Evolutionary conservation across 371 early-diverging fungal genomes (phyloP).

Genomic region (Rhizomucor pusillus): DNA sequence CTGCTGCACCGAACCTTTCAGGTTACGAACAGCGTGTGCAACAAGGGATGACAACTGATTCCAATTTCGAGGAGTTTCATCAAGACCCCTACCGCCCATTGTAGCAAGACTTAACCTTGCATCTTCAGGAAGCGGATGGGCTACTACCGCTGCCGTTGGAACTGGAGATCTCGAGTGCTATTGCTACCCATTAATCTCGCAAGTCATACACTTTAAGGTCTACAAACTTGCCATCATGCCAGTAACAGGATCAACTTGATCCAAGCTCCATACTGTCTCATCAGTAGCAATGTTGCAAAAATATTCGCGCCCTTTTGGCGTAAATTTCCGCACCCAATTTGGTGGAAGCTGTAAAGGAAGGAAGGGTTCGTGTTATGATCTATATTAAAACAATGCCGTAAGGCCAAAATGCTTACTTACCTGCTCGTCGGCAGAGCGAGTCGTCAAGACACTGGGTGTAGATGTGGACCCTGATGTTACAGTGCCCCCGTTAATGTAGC

Average conservation of each 20-base stretch:
- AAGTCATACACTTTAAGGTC: background rate
- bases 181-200: too few species aligned
- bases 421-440: slow-evolving; percentile 18
- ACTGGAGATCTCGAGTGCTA: background rate
- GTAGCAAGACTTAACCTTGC: slow-evolving; percentile 10
- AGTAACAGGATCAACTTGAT: slow-evolving; percentile 44
- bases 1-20: slow-evolving; percentile 64
- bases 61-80: slow-evolving; percentile 46
- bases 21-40: slow-evolving; percentile 61
- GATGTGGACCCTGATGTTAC: slow-evolving; percentile 13
- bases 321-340: slow-evolving; percentile 59
- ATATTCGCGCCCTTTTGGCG: slow-evolving; percentile 68
- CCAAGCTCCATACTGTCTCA: slow-evolving; percentile 69
- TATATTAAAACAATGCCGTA: background rate
- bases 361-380: too few species aligned
- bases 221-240: slow-evolving; percentile 14
- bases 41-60: slow-evolving; percentile 60
- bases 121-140: background rate
- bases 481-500: slow-evolving; percentile 11
- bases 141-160: slow-evolving; percentile 7
- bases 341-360: slow-evolving; percentile 48
- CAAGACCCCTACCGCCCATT: slow-evolving; percentile 6
- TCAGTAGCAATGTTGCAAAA: slow-evolving; percentile 78
- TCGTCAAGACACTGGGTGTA: slow-evolving; percentile 12
- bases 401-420: background rate